These are phyloP conservation scores for Lactuca saligna DNA, from an alignment of 129 eudicot genomes.

Conservation along the genomic window DNA sequence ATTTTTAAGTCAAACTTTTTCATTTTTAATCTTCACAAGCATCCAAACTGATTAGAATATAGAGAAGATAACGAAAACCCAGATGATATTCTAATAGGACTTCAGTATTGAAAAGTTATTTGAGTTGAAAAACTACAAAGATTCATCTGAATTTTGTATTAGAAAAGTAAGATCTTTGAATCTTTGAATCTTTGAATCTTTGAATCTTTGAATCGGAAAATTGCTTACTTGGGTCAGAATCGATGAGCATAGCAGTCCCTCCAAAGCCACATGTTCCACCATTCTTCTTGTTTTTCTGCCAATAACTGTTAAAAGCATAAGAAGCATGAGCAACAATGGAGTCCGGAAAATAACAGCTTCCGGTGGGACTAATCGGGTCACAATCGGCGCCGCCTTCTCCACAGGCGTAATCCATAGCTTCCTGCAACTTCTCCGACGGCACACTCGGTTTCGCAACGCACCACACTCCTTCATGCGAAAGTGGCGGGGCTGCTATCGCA, in stretches of 20 bases:
- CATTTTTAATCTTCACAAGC: background rate
- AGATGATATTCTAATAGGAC: background rate
- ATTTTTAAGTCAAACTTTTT: slow-evolving; percentile 18
- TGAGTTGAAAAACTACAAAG: background rate
- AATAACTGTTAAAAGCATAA: slow-evolving; percentile 92
- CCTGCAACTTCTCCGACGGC: slow-evolving; percentile 78
- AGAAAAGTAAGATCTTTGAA: background rate
- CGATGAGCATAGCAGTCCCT: slow-evolving; percentile 96
- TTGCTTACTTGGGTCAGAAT: slow-evolving; percentile 85
- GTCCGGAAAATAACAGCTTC: slow-evolving; percentile 75
- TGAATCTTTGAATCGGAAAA: background rate
- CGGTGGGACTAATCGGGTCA: slow-evolving; percentile 62
- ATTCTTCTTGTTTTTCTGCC: slow-evolving; percentile 79
- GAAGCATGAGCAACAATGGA: slow-evolving; percentile 91
- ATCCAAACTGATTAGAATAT: background rate
- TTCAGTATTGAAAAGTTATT: background rate
- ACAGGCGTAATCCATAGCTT: slow-evolving; percentile 83
- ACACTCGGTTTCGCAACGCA: slow-evolving; percentile 99
- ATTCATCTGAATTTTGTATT: background rate
- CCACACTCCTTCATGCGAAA: slow-evolving; percentile 46
- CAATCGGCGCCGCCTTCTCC: slow-evolving; percentile 89
- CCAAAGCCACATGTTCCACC: slow-evolving; percentile 95
- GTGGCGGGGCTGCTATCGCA: slow-evolving; percentile 9
- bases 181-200: background rate
- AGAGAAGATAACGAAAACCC: background rate